These are phyloP conservation scores for Lolium rigidum DNA, from an alignment of 176 grass and related monocot species.

Conservation along the genomic window DNA sequence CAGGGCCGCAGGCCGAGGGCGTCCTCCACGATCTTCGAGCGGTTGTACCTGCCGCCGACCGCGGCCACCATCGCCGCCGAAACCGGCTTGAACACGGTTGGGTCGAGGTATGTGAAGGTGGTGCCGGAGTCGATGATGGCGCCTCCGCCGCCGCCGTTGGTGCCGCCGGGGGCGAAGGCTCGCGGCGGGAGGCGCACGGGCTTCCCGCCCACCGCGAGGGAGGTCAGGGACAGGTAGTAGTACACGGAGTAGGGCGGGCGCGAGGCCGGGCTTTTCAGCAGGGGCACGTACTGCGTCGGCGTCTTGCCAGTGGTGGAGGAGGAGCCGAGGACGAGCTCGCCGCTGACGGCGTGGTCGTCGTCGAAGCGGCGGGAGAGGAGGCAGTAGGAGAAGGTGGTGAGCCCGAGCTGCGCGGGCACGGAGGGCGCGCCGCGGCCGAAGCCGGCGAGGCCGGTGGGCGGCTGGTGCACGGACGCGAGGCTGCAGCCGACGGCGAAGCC, in stretches of 20 bases:
- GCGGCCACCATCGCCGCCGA: conserved; percentile 42
- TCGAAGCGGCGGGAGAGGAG: conserved; percentile 84
- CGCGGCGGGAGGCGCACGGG: conserved; percentile 49
- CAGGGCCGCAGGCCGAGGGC: conserved; percentile 67
- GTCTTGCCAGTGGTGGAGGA: neutral
- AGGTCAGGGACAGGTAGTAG: conserved; percentile 71
- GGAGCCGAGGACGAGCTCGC: conserved; percentile 69
- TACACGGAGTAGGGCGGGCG: conserved; percentile 64
- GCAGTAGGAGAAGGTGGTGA: conserved; percentile 79
- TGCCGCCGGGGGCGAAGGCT: conserved; percentile 35
- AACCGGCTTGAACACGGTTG: conserved; percentile 57
- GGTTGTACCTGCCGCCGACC: conserved; percentile 56
- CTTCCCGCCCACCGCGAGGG: conserved; percentile 62
- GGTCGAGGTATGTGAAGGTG: conserved; percentile 81
- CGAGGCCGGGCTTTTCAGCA: conserved; percentile 47
- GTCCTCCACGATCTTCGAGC: conserved; percentile 55
- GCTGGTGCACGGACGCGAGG: conserved; percentile 78
- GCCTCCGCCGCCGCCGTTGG: conserved; percentile 40
- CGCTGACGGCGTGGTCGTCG: conserved; percentile 65
- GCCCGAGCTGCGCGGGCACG: conserved; percentile 61
- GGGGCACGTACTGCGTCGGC: conserved; percentile 55
- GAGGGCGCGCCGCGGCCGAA: conserved; percentile 80
- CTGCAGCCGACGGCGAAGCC: conserved; percentile 75
- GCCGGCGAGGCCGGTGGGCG: conserved; percentile 67
- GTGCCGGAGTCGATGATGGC: conserved; percentile 89